These are phyloP conservation scores for Penicillium antarcticum DNA, from an alignment of 495 filamentous ascomycete genomes.

Conservation along the genomic window DNA sequence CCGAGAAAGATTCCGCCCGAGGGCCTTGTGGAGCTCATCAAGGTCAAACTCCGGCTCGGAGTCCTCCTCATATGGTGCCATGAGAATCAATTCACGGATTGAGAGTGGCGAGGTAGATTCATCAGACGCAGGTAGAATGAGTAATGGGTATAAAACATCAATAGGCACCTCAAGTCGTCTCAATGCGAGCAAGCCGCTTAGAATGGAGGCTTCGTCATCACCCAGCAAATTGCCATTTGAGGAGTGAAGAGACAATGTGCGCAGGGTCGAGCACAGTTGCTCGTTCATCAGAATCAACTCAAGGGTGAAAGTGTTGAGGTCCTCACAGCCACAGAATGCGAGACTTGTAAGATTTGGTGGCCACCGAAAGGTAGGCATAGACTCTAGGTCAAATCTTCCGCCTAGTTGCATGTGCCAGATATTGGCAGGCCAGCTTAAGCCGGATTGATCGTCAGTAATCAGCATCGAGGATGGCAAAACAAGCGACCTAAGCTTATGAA, in stretches of 20 bases:
- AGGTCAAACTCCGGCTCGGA: background rate
- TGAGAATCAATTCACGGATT: constrained; percentile 3
- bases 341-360: constrained; percentile 26
- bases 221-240: background rate
- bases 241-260: background rate
- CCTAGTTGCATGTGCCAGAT: constrained; percentile 23
- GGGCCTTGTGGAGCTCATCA: background rate
- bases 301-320: constrained; percentile 11
- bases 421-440: constrained; percentile 24
- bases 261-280: constrained; percentile 2
- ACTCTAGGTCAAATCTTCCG: constrained; percentile 20
- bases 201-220: background rate
- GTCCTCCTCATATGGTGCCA: background rate
- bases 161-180: constrained; percentile 2
- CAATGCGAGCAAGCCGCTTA: background rate
- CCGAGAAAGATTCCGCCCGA: background rate
- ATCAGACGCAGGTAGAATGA: background rate
- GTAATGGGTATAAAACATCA: background rate
- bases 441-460: constrained; percentile 13
- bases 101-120: background rate
- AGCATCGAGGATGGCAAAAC: constrained; percentile 53
- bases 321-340: constrained; percentile 23
- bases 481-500: constrained; percentile 48
- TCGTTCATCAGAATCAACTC: constrained; percentile 2
- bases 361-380: constrained; percentile 28